Conservation (phyloP, 257 asterid species). For the Capsicum baccatum region DNA sequence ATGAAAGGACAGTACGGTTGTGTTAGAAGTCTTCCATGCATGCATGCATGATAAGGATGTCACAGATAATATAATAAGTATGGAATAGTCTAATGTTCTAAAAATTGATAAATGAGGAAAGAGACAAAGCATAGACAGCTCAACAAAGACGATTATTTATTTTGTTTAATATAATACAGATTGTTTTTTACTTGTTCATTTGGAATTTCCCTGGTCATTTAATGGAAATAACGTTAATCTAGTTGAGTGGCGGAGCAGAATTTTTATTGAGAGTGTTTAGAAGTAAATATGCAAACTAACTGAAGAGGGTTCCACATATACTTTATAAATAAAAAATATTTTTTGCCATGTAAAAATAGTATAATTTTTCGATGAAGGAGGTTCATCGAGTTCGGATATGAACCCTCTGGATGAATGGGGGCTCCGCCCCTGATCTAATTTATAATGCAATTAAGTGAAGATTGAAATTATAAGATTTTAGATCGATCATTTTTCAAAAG, state of each 20-base stretch:
- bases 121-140: neutral
- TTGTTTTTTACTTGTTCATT: neutral
- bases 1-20: slow-evolving; percentile 21
- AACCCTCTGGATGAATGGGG: too few species aligned
- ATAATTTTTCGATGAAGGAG: too few species aligned
- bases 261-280: too few species aligned
- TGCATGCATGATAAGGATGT: neutral
- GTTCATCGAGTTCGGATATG: too few species aligned
- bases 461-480: neutral
- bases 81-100: neutral
- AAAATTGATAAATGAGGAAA: neutral
- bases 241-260: neutral
- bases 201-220: neutral
- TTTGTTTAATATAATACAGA: neutral
- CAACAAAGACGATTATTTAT: neutral
- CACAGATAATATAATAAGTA: neutral
- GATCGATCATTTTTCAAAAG: neutral
- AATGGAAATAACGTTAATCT: neutral
- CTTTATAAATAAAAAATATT: too few species aligned
- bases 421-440: neutral
- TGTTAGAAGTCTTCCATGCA: neutral
- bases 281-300: too few species aligned
- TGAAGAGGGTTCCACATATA: too few species aligned
- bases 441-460: neutral
- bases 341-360: too few species aligned